Evolutionary conservation across 345 rosid genomes (phyloP).

Genomic region (Bruguiera parviflora): DNA sequence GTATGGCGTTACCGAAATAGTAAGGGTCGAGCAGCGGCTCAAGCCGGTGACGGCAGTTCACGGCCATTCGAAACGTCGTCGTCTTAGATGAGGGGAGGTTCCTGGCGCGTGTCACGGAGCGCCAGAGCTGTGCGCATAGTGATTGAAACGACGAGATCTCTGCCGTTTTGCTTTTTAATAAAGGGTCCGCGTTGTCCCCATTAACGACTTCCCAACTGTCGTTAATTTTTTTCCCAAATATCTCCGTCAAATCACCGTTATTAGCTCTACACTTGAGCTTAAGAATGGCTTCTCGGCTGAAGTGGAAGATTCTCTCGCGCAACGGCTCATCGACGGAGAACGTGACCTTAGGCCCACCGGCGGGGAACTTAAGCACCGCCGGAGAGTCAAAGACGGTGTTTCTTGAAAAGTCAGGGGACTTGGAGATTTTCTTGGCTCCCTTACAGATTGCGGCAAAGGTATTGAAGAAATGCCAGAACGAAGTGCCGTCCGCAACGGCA

Average conservation of each 20-base stretch:
- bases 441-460: slow-evolving; percentile 57
- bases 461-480: slow-evolving; percentile 27
- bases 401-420: slow-evolving; percentile 64
- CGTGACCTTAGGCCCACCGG: slow-evolving; percentile 72
- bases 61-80: slow-evolving; percentile 95
- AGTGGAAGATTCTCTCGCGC: slow-evolving; percentile 83
- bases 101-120: slow-evolving; percentile 81
- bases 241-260: slow-evolving; percentile 29
- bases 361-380: slow-evolving; percentile 60
- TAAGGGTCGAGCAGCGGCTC: slow-evolving; percentile 62
- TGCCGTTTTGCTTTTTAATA: slow-evolving; percentile 19
- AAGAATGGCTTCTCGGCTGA: slow-evolving; percentile 67
- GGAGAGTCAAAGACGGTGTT: slow-evolving; percentile 60
- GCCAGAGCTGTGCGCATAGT: slow-evolving; percentile 80
- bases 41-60: slow-evolving; percentile 87
- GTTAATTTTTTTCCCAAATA: slow-evolving; percentile 49
- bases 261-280: slow-evolving; percentile 62
- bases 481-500: slow-evolving; percentile 11
- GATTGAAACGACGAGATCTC: slow-evolving; percentile 96
- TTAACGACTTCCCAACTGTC: slow-evolving; percentile 48
- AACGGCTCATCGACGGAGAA: slow-evolving; percentile 67
- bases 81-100: slow-evolving; percentile 45
- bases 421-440: slow-evolving; percentile 56
- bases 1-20: slow-evolving; percentile 95
- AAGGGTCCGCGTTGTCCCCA: slow-evolving; percentile 22